A percentile compares a stretch with the other conserved stretches of the same genome.
These are phyloP conservation scores for Passiflora organensis DNA, from an alignment of 345 rosid genomes.

Conservation along the genomic window DNA sequence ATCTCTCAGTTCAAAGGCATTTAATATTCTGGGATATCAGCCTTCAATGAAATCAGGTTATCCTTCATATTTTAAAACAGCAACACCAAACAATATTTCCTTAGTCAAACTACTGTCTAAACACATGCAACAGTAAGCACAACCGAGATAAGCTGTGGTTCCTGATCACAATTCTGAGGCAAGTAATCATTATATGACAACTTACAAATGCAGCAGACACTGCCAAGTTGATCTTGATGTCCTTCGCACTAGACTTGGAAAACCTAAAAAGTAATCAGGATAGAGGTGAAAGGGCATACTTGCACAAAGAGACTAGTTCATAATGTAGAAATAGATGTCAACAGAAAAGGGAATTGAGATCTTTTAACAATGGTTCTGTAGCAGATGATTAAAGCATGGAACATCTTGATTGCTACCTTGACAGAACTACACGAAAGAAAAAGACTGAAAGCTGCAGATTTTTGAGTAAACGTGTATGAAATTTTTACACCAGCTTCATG, in stretches of 20 bases:
- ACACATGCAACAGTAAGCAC: no score
- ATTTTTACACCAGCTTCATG: no score
- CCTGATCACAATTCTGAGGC: background rate
- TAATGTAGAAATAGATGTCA: background rate
- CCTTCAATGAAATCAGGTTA: background rate
- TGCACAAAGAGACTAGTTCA: no score
- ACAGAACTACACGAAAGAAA: background rate
- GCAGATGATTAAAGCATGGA: background rate
- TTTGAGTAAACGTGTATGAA: no score
- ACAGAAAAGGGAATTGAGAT: background rate
- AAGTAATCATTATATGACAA: slow-evolving; percentile 8
- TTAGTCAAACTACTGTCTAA: no score
- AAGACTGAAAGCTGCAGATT: no score
- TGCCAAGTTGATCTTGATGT: slow-evolving; percentile 73
- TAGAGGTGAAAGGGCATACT: background rate
- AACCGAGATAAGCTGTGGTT: background rate
- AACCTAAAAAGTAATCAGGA: slow-evolving; percentile 41
- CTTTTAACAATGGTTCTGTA: background rate
- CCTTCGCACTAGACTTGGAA: slow-evolving; percentile 59
- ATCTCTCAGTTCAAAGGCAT: no score
- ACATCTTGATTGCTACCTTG: background rate
- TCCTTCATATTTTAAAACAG: background rate
- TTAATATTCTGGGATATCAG: no score
- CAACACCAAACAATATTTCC: no score
- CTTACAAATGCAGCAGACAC: slow-evolving; percentile 91